Base-by-base conservation (phyloP, 2,329 filamentous ascomycete species). In the Aplosporella prunicola region DNA sequence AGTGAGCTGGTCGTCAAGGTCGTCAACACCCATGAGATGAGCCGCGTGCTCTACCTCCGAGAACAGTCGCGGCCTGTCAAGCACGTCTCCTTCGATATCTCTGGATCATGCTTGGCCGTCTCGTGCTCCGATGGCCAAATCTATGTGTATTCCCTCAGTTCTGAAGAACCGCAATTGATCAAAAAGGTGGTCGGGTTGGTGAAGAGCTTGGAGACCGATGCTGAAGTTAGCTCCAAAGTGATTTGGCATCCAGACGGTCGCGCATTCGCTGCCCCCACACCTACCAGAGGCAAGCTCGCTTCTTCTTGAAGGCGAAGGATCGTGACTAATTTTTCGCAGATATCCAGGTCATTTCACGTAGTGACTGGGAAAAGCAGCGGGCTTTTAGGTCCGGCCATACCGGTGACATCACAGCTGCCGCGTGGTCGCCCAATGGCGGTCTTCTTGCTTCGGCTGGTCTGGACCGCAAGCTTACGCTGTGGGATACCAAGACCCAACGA, bases 221-320 rank as follows among this genome's bases (percentile, higher is more conserved):
- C 79, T 2, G 83, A 93, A 43, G 71, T 76, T 5, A 87, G 80
- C 45, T 80, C 85, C 4, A 74, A 73, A 51, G 78, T 81, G 5
- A 74, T 78, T 1, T 98, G 91, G 91, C 91, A 96, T 62, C 93
- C 93, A 0, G 89, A 96, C 55, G 89, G 91, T 14, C 76, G 85
- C 47, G 85, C 88, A 3, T 93, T 98, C 60, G 88, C 85, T 2
- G 79, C 83, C 14, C 78, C 86, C 1, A 94, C 88, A 14, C 74
- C 82, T 0, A 86, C 82, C 15, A 75, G 80, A 50, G 51, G 56
- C 55, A 30, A 36, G 35, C 7, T 3, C 16, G 22, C 9, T n/a
- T 29, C 15, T 31, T 8, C 5, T 15, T 2, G 14, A 11, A 9
- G 10, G 3, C 29, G 25, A 13, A 50, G 10, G 8, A 1, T n/a